phyloP scores from a whole-genome alignment of 495 filamentous ascomycete species.

The Neurospora tetrasperma region DNA sequence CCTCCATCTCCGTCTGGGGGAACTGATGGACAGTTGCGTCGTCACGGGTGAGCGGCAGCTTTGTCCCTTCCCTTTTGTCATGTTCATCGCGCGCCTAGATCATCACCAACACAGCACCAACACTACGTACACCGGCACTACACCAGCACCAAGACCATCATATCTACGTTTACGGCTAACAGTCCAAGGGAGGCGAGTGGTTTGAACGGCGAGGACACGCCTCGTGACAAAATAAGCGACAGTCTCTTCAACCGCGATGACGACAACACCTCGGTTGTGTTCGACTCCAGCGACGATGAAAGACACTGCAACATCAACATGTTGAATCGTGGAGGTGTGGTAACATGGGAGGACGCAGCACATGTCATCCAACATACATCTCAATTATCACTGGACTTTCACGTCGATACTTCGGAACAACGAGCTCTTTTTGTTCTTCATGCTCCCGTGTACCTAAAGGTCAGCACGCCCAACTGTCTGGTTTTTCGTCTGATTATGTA shows the following conservation, averaged over 20 bases:
- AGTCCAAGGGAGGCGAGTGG: conserved; percentile 5
- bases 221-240: background rate
- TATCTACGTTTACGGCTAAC: background rate
- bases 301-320: background rate
- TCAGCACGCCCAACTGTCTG: too few species aligned
- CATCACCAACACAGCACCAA: background rate
- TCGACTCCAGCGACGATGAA: conserved; percentile 5
- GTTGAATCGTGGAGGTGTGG: background rate
- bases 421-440: background rate
- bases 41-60: background rate
- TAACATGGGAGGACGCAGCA: background rate
- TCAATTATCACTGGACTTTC: background rate
- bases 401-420: conserved; percentile 1
- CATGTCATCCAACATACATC: background rate
- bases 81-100: background rate
- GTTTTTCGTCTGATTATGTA: background rate
- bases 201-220: background rate
- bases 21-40: background rate
- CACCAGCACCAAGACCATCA: background rate
- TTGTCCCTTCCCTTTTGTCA: background rate
- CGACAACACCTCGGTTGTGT: background rate
- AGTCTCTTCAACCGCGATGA: background rate
- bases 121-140: background rate
- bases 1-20: background rate
- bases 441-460: too few species aligned